Base-by-base conservation (phyloP, 345 rosid genomes). In the Citrus cavaleriei region DNA sequence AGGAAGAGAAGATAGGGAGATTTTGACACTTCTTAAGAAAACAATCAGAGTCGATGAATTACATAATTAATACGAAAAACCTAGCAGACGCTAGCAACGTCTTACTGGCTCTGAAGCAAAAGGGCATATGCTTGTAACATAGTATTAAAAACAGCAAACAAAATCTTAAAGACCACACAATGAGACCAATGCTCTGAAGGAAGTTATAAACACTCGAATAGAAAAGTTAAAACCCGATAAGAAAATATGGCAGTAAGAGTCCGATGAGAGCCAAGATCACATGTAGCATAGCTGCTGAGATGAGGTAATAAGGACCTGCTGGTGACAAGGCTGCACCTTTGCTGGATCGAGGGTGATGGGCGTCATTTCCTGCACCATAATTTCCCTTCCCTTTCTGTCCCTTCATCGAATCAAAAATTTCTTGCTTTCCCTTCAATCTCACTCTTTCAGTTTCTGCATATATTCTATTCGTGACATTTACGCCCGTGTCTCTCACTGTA, bases 301-400 rank as follows among this genome's bases (percentile, higher is more conserved):
- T 22, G 65, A 76, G 42, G 70, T 65, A 51, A 68, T 64, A 21
- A 49, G 84, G 71, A 65, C 51, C 57, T 58, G 65, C 51, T 25
- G 72, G 37, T 24, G 79, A 25, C 1, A 71, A 14, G n/a, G 88
- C 83, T 40, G 72, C 59, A 38, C 72, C 75, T 75, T 70, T 81
- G 9, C 7, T 21, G 5, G 51, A 40, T 22, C 27, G 71, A 18
- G 76, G 86, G 2, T 42, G 84, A 35, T 66, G 89, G 38, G 30
- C 76, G 7, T 10, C 2, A 71, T 80, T 84, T 38, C 83, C 51
- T 61, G 82, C 87, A 8, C 88, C 89, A 61, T 61, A 65, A 63
- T 73, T 62, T 51, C 87, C 88, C 75, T 77, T 85, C 13, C 88
- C 89, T 75, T 10, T 76, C 19, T 67, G 68, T 9, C 72, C 78